Evolutionary conservation across 2,329 filamentous ascomycete species (phyloP), one percentile per base, ranked within the genome.

Genomic region (Colletotrichum higginsianum): DNA sequence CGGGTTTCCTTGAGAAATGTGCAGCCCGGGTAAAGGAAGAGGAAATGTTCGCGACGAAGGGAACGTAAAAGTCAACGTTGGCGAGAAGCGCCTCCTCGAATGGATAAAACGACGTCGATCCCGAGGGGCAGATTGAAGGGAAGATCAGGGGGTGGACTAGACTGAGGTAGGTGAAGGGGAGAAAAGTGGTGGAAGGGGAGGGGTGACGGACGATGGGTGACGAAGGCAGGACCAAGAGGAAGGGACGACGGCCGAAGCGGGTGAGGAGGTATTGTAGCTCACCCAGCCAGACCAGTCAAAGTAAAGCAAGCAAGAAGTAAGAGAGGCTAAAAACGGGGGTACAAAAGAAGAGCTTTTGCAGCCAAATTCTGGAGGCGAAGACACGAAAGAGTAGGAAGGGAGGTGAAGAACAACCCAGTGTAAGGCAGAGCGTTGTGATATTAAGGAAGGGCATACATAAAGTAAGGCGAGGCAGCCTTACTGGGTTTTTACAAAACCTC

Each of bases 21-120:
- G 11, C 18, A 38, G 18, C 18, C 46, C n/a, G 60, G 40, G 23
- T 30, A 38, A 21, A 40, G 16, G 13, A 52, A 26, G 16, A 5
- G 26, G 30, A 13, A 52, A 42, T 18, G 40, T n/a, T 16, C 13
- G 58, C 44, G 30, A 49, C 52, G 30, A 11, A 15, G 42, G 42
- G 23, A 57, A 4, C 7, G 62, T 57, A 35, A 23, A 13, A 65
- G 53, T 44, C 30, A 47, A 46, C 44, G 58, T 38, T 42, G 23
- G 35, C 23, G 18, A 38, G 26, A n/a, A 13, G 16, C 13, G 44
- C 13, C 26, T 23, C 12, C 26, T 47, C 18, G 38, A 49, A 35
- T 21, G 46, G 58, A 35, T 40, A 35, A 15, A 18, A 49, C 15
- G n/a, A 52, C 38, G 60, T 62, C 46, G 60, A 52, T 62, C 21